Conservation (phyloP, 306 rosid genomes). For the Mucuna pruriens region DNA sequence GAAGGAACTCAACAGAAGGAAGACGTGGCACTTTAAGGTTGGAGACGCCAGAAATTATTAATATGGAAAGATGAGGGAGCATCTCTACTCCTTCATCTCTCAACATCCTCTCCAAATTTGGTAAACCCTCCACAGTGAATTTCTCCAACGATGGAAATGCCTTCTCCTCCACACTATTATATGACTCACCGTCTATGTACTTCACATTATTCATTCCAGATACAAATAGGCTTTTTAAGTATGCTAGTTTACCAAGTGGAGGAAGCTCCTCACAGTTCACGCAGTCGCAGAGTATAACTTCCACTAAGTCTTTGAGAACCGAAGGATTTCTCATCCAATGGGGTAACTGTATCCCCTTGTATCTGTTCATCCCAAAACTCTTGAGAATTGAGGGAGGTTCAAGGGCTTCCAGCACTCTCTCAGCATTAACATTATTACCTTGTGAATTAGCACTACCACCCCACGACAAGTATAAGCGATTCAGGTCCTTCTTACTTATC, state of each 20-base stretch:
- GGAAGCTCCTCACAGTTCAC: background rate
- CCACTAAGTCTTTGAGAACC: background rate
- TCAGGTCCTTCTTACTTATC: background rate
- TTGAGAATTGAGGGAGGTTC: background rate
- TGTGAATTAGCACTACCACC: background rate
- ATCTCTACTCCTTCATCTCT: background rate
- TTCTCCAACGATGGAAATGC: slow-evolving; percentile 12
- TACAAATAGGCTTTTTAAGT: background rate
- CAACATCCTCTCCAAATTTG: slow-evolving; percentile 13
- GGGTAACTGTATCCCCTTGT: background rate
- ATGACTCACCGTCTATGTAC: slow-evolving; percentile 3
- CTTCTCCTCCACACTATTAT: background rate
- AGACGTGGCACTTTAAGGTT: background rate
- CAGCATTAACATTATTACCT: background rate
- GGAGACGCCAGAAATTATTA: background rate
- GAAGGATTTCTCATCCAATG: background rate
- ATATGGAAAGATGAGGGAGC: background rate
- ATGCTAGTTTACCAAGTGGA: slow-evolving; percentile 10
- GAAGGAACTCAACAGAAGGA: background rate
- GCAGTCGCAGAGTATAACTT: background rate
- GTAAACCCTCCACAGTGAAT: background rate
- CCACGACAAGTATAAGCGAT: background rate
- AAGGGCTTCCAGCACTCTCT: slow-evolving; percentile 9
- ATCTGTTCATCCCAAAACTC: background rate
- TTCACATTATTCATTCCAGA: slow-evolving; percentile 5